Percentiles rank a stretch among this genome's conserved stretches.
phyloP scores from a whole-genome alignment of 2,329 filamentous ascomycete species.

The Cercospora citrullina region DNA sequence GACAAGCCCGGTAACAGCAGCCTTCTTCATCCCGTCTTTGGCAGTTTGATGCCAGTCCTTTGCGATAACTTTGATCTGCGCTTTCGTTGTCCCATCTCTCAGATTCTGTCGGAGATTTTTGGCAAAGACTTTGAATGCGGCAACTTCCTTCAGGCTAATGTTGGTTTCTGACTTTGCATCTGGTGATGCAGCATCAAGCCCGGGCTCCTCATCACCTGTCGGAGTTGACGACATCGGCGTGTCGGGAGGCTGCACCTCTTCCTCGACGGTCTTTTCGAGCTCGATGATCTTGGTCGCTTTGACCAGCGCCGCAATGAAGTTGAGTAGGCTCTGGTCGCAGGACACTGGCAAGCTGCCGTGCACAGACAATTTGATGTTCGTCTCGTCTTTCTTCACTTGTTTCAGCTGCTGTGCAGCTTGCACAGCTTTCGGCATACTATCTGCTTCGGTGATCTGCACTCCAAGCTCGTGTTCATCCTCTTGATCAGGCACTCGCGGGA shows the following conservation, averaged over 20 bases:
- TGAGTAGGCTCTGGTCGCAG: constrained; percentile 55
- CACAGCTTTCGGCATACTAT: constrained; percentile 47
- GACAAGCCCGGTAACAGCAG: constrained; percentile 48
- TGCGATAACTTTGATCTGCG: constrained; percentile 34
- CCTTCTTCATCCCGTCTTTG: constrained; percentile 51
- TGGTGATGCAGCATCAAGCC: constrained; percentile 23
- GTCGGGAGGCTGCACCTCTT: constrained; percentile 24
- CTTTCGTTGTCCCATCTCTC: constrained; percentile 30
- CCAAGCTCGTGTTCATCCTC: constrained; percentile 39
- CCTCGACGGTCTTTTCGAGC: constrained; percentile 50
- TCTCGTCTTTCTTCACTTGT: constrained; percentile 49
- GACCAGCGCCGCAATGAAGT: constrained; percentile 57
- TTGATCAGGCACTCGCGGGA: constrained; percentile 46
- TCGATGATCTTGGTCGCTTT: constrained; percentile 60
- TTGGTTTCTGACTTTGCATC: constrained; percentile 6
- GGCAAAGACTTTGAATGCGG: constrained; percentile 33
- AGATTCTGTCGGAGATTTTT: constrained; percentile 34
- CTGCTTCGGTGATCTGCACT: constrained; percentile 44
- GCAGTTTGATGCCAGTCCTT: constrained; percentile 38
- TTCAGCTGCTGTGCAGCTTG: constrained; percentile 45
- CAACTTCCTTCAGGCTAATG: constrained; percentile 19
- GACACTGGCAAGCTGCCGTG: constrained; percentile 53
- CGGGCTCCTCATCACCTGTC: constrained; percentile 32
- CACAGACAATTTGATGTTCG: constrained; percentile 50
- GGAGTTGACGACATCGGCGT: constrained; percentile 26